Base-by-base conservation (phyloP, 73 alveolate species). In the Tetrahymena malaccensis region DNA sequence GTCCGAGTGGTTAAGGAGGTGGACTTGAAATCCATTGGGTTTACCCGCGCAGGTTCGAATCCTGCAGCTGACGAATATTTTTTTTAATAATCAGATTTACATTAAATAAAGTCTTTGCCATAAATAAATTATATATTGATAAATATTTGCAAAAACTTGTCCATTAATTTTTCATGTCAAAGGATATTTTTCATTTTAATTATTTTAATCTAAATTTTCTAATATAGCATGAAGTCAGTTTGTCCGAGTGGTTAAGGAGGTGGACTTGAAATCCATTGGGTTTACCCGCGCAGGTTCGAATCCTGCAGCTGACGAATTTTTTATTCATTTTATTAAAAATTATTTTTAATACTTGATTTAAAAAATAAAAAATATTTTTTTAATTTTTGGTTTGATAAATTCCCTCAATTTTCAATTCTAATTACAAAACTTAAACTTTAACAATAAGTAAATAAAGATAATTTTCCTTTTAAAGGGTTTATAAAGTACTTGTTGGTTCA, bases 1-100 rank as follows among this genome's bases (percentile, higher is more conserved):
- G 97, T 95, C 97, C 96, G 97, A 96, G 97, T 96, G 97, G 97
- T 96, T 94, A 96, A 96, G 97, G 97, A 94, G 96, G 97, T 96
- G 97, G 97, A 96, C 96, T 96, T 96, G 97, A 95, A 95, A 93
- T 95, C 97, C 97, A 95, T 94, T 93, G 96, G 96, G 97, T 93
- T 95, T 57, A 95, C 97, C 96, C 97, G 96, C 97, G 97, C 97
- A 95, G 97, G 97, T 95, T 95, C 97, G 97, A 95, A 93, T 95
- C 97, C 97, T 95, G 97, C 97, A 95, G 97, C 96, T 95, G 97
- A 85, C 97, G 95, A 70, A 70, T 70, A 25, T 70, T 70, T 70
- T 70, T 40, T 35, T 35, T 35, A 35, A 35, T 35, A n/a, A 4
- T 35, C 43, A 35, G 2, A 35, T 35, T 35, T 35, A 35, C 2